These are phyloP conservation scores for Pyrus hybrid DNA, from an alignment of 331 rosid species.

Conservation along the genomic window DNA sequence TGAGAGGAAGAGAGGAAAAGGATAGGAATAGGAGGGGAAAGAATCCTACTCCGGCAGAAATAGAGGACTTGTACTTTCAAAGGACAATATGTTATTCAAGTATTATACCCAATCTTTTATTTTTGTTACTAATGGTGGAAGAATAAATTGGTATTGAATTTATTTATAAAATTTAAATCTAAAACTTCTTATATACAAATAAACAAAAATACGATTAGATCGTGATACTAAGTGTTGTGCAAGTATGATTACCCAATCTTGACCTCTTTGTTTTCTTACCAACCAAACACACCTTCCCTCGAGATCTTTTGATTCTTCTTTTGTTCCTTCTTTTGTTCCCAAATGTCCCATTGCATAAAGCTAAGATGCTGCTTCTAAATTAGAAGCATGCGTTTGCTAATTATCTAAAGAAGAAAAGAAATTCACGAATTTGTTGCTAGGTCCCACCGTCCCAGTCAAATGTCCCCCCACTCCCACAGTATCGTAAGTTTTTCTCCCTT, in stretches of 20 bases:
- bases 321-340: neutral
- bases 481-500: neutral
- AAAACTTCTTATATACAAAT: too few relatives aligned
- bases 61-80: too few relatives aligned
- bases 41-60: too few relatives aligned
- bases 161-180: too few relatives aligned
- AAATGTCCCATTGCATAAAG: neutral
- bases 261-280: neutral
- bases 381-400: neutral
- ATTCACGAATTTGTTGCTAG: neutral
- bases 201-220: too few relatives aligned
- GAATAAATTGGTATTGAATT: too few relatives aligned
- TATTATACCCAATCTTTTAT: neutral
- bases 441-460: neutral
- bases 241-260: neutral
- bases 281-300: neutral
- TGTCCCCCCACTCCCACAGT: neutral
- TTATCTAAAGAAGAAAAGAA: neutral
- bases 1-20: too few relatives aligned
- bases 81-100: neutral
- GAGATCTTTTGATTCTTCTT: neutral
- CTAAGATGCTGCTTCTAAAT: neutral
- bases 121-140: too few relatives aligned
- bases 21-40: too few relatives aligned
- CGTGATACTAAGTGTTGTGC: neutral